A percentile compares a stretch with the other conserved stretches of the same genome.
These are phyloP conservation scores for Diaporthe sp. DNA, from an alignment of 2,329 filamentous ascomycete species.

Conservation along the genomic window DNA sequence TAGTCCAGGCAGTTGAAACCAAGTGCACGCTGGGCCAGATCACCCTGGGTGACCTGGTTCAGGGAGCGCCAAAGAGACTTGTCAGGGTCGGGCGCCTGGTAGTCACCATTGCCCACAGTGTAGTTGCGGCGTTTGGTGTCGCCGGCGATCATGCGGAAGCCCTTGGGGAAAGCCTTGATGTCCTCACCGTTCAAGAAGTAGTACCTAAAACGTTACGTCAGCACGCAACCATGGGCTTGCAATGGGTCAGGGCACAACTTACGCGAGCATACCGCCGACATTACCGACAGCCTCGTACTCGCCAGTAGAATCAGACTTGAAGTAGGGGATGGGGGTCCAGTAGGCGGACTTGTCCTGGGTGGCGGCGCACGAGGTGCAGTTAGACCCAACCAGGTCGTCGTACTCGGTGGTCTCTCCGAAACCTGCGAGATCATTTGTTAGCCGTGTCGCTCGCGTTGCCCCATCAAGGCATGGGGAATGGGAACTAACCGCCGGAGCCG, in stretches of 20 bases:
- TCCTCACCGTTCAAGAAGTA: constrained; percentile 79
- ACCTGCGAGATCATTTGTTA: constrained; percentile 59
- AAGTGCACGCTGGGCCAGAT: constrained; percentile 83
- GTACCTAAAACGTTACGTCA: constrained; percentile 69
- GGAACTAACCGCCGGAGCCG: constrained; percentile 79
- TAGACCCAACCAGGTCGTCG: constrained; percentile 68
- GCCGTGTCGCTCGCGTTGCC: not conserved
- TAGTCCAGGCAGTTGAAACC: constrained; percentile 99
- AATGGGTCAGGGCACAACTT: constrained; percentile 57
- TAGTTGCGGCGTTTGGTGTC: constrained; percentile 78
- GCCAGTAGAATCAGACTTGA: constrained; percentile 75
- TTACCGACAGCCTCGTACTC: constrained; percentile 78
- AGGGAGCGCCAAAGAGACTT: constrained; percentile 79
- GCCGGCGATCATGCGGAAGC: constrained; percentile 88
- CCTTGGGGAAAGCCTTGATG: constrained; percentile 80
- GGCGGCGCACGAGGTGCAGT: constrained; percentile 87
- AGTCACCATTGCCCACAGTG: constrained; percentile 76
- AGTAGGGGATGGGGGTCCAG: constrained; percentile 87
- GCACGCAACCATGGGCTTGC: not conserved
- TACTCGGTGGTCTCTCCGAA: constrained; percentile 73
- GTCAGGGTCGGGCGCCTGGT: constrained; percentile 72
- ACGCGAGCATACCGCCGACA: constrained; percentile 88
- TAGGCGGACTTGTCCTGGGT: constrained; percentile 89
- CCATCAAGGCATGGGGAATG: not conserved
- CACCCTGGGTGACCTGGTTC: constrained; percentile 75